Conservation (phyloP, 1,139 yeast genomes). For the Yamadazyma triangularis region DNA sequence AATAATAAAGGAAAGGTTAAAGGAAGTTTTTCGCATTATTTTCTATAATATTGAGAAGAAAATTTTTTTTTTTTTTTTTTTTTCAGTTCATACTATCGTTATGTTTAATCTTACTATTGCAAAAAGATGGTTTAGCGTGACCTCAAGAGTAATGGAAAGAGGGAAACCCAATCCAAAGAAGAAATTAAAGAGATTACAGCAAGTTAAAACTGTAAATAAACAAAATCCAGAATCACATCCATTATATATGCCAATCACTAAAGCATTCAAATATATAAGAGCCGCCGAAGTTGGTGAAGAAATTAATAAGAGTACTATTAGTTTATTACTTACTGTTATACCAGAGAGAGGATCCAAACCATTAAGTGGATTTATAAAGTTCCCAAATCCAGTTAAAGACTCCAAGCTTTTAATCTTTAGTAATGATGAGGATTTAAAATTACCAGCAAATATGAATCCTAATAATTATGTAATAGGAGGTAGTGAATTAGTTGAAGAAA, state of each 20-base stretch:
- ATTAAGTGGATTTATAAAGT: constrained; percentile 64
- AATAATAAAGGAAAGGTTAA: no score
- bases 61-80: no score
- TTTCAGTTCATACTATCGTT: neutral
- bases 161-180: constrained; percentile 14
- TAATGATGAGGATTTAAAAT: constrained; percentile 29
- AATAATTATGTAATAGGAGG: constrained; percentile 54
- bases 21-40: neutral
- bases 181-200: constrained; percentile 28
- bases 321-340: constrained; percentile 62
- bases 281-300: constrained; percentile 91
- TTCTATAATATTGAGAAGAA: neutral
- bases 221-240: constrained; percentile 51
- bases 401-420: constrained; percentile 70
- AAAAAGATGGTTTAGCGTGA: neutral
- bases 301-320: constrained; percentile 59
- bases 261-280: constrained; percentile 73
- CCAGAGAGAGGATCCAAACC: constrained; percentile 80
- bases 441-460: constrained; percentile 4
- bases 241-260: constrained; percentile 65
- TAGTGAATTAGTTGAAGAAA: constrained; percentile 58
- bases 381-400: constrained; percentile 71
- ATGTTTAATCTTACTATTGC: neutral
- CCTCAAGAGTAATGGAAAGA: neutral
- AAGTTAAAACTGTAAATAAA: constrained; percentile 34